Evolutionary conservation across 495 filamentous ascomycete genomes (phyloP).

Genomic region (Hapsidospora chrysogenum): DNA sequence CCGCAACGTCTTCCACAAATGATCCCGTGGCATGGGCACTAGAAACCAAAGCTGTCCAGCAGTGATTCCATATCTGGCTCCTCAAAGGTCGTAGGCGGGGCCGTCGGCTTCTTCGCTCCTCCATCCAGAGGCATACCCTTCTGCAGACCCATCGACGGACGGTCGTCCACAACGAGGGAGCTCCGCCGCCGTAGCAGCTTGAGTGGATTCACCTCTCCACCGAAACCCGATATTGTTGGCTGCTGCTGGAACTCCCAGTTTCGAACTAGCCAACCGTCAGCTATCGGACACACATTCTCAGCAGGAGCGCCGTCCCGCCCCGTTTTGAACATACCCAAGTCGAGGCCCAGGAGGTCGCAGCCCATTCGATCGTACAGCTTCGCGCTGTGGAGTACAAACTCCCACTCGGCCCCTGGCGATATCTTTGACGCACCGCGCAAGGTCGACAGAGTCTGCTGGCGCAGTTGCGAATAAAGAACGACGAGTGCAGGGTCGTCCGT

Average conservation of each 20-base stretch:
- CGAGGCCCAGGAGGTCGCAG: slow-evolving; percentile 81
- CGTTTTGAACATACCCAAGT: slow-evolving; percentile 42
- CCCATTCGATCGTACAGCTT: slow-evolving; percentile 88
- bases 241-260: slow-evolving; percentile 79
- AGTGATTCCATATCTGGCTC: slow-evolving; percentile 70
- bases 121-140: slow-evolving; percentile 19
- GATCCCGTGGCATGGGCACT: too few species aligned
- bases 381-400: slow-evolving; percentile 79
- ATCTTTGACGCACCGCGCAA: slow-evolving; percentile 70
- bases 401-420: slow-evolving; percentile 67
- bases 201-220: slow-evolving; percentile 40
- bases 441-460: slow-evolving; percentile 73
- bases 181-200: slow-evolving; percentile 54
- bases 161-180: slow-evolving; percentile 66
- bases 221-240: slow-evolving; percentile 18
- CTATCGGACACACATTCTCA: neutral
- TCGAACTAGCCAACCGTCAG: slow-evolving; percentile 27
- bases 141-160: slow-evolving; percentile 9
- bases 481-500: slow-evolving; percentile 82
- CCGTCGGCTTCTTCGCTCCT: slow-evolving; percentile 34
- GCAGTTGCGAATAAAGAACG: slow-evolving; percentile 71
- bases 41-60: slow-evolving; percentile 59
- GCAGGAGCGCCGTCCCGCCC: too few species aligned
- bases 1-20: too few species aligned
- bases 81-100: slow-evolving; percentile 56